Conservation (phyloP, 768 basidiomycete species). For the Suillus placidus region DNA sequence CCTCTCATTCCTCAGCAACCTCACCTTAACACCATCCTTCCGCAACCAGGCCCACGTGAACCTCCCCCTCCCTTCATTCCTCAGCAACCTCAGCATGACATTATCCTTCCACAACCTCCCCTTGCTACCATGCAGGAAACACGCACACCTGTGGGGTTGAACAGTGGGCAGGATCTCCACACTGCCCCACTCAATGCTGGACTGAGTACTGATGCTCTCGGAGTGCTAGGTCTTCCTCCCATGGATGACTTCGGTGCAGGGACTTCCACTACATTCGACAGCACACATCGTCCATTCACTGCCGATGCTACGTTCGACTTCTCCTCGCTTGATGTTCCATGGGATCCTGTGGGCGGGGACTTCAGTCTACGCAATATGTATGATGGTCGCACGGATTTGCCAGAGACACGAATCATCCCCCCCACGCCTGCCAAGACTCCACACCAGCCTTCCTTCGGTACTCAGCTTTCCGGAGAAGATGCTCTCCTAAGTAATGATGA, state of each 20-base stretch:
- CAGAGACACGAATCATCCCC: too few relatives aligned
- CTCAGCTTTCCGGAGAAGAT: too few relatives aligned
- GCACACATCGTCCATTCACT: neutral
- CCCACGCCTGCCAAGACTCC: too few relatives aligned
- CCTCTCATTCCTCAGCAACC: neutral
- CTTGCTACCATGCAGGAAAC: neutral
- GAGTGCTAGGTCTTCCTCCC: constrained; percentile 1
- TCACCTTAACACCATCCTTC: too few relatives aligned
- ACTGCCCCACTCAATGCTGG: neutral
- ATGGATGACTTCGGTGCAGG: neutral
- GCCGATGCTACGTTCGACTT: neutral
- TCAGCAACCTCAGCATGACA: neutral
- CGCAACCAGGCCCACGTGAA: too few relatives aligned
- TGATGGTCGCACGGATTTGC: neutral
- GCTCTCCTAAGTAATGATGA: too few relatives aligned
- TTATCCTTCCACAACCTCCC: neutral
- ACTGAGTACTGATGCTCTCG: neutral
- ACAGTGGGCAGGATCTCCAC: neutral
- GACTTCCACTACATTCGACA: neutral
- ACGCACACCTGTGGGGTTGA: neutral
- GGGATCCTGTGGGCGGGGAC: neutral
- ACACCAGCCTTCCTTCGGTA: too few relatives aligned
- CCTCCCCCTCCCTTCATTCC: neutral
- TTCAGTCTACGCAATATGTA: neutral
- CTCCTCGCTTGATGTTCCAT: neutral